Percentiles rank a stretch among this genome's conserved stretches.
These are phyloP conservation scores for Urochloa ruziziensis DNA, from an alignment of 176 grass and related monocot species.

Conservation along the genomic window DNA sequence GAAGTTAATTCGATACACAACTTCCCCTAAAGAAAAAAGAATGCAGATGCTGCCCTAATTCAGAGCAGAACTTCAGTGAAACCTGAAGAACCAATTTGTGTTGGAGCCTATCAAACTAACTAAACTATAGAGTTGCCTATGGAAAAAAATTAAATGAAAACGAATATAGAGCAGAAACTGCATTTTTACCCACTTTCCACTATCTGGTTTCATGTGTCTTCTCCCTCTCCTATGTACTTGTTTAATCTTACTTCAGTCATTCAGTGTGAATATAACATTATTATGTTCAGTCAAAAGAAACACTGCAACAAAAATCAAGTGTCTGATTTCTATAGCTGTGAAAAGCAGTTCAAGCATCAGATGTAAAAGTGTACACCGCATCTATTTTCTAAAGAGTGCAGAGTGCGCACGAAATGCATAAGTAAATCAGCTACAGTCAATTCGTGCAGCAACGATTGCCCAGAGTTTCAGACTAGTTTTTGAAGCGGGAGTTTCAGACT, in stretches of 20 bases:
- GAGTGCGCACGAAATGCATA: not conserved
- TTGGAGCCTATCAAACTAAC: not conserved
- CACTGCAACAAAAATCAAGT: not conserved
- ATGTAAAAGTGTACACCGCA: not conserved
- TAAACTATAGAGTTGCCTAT: not conserved
- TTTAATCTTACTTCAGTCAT: not conserved
- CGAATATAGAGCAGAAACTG: not conserved
- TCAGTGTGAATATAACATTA: not conserved
- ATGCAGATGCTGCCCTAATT: not conserved
- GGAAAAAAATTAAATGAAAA: not conserved
- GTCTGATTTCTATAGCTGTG: not conserved
- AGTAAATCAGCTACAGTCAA: not conserved
- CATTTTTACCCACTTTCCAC: not conserved
- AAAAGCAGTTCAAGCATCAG: not conserved
- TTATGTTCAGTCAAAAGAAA: constrained; percentile 1
- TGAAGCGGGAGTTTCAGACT: not conserved
- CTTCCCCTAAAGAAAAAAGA: not conserved
- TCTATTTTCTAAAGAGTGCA: not conserved
- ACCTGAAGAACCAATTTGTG: not conserved
- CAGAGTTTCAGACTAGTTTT: not conserved
- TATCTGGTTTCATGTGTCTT: not conserved
- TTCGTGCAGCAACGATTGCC: not conserved
- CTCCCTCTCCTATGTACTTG: not conserved
- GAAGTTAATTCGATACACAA: not conserved
- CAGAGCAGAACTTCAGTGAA: not conserved